Percentiles rank a stretch among this genome's conserved stretches.
phyloP scores from a whole-genome alignment of 164 flowering plant species.

The Santalum album region DNA sequence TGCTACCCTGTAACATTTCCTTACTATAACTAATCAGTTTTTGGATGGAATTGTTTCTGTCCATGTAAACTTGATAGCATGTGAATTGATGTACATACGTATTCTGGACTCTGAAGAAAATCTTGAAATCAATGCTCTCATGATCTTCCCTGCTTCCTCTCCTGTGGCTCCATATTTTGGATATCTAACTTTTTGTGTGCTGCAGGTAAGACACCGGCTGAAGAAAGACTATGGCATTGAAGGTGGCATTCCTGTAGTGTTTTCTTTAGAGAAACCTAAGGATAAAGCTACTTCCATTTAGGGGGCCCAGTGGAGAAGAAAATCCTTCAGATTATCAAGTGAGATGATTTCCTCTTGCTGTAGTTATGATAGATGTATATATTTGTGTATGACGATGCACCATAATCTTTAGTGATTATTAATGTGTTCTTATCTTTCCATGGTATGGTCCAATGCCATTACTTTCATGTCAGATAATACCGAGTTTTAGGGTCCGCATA shows the following conservation, averaged over 20 bases:
- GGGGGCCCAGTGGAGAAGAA: conserved; percentile 72
- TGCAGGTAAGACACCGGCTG: conserved; percentile 78
- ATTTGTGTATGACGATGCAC: no score
- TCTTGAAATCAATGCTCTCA: background rate
- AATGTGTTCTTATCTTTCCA: no score
- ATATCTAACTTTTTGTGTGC: background rate
- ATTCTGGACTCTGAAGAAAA: no score
- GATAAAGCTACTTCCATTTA: conserved; percentile 87
- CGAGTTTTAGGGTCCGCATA: conserved; percentile 90
- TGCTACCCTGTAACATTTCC: no score
- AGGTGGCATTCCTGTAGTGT: conserved; percentile 92
- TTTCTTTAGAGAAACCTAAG: conserved; percentile 93
- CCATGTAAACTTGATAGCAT: no score
- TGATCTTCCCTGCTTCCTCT: background rate
- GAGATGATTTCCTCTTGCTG: conserved; percentile 11
- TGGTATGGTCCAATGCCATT: no score
- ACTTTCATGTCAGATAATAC: conserved; percentile 56
- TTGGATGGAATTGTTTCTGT: no score
- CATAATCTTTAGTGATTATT: no score
- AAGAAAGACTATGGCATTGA: conserved; percentile 80
- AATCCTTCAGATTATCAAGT: conserved; percentile 97
- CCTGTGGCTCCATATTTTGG: background rate
- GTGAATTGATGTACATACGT: no score
- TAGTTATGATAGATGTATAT: background rate
- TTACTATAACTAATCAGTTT: no score